These are phyloP conservation scores for Luvunga scandens DNA, from an alignment of 345 rosid genomes.

Conservation along the genomic window DNA sequence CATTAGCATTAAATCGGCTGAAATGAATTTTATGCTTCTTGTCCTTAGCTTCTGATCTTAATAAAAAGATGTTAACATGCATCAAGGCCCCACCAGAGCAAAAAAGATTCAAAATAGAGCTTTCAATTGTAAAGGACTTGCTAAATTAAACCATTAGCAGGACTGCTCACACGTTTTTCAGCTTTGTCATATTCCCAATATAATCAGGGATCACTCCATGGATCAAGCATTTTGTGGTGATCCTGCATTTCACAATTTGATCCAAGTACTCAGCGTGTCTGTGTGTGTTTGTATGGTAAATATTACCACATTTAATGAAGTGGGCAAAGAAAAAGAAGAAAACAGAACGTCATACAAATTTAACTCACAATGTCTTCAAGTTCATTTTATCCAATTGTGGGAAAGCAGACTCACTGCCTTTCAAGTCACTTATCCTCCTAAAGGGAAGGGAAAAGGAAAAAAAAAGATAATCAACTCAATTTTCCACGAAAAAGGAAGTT, in stretches of 20 bases:
- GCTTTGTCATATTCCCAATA: constrained; percentile 52
- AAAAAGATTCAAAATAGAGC: neutral
- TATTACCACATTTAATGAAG: neutral
- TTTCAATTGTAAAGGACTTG: neutral
- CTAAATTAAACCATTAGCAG: neutral
- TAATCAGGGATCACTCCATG: constrained; percentile 59
- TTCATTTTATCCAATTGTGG: constrained; percentile 49
- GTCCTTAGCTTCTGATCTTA: neutral
- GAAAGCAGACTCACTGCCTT: constrained; percentile 53
- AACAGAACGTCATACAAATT: neutral
- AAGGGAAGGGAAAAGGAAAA: constrained; percentile 10
- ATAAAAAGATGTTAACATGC: neutral
- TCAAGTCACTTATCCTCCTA: constrained; percentile 82
- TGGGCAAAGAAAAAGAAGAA: neutral
- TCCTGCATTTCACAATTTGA: constrained; percentile 38
- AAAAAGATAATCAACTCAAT: constrained; percentile 2
- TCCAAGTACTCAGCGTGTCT: neutral
- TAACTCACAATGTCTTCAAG: constrained; percentile 74
- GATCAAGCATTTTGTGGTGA: constrained; percentile 61
- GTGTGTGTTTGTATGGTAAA: neutral
- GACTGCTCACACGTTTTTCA: constrained; percentile 69
- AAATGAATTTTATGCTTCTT: neutral
- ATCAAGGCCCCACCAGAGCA: neutral
- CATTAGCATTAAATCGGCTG: neutral
- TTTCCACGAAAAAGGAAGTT: neutral